Evolutionary conservation across 108 stramenopile genomes (phyloP).

Genomic region (Pseudonitzschia pungens): DNA sequence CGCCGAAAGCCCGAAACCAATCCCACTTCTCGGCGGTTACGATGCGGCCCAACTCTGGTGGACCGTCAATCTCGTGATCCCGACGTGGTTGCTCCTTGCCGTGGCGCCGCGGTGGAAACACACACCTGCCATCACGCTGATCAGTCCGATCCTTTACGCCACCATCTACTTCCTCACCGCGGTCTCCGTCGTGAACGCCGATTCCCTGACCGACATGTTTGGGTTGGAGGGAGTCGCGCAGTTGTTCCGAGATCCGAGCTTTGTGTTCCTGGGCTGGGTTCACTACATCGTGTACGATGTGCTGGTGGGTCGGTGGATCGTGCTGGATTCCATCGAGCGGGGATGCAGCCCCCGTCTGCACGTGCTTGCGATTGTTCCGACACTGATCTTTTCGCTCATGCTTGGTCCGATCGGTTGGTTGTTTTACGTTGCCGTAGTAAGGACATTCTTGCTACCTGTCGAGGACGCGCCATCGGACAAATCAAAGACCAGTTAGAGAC

Average conservation of each 20-base stretch:
- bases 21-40: constrained; percentile 21
- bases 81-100: constrained; percentile 22
- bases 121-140: constrained; percentile 18
- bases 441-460: constrained; percentile 3
- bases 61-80: constrained; percentile 21
- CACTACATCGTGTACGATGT: constrained; percentile 37
- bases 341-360: constrained; percentile 10
- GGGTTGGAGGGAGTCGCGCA: constrained; percentile 24
- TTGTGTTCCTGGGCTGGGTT: constrained; percentile 29
- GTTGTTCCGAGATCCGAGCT: constrained; percentile 33
- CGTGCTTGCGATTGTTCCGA: constrained; percentile 22
- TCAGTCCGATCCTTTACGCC: constrained; percentile 20
- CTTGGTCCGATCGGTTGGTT: constrained; percentile 7
- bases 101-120: constrained; percentile 33
- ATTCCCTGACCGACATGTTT: neutral
- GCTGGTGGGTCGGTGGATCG: constrained; percentile 30
- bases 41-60: constrained; percentile 34
- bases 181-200: constrained; percentile 2
- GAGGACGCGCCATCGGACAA: too few species aligned
- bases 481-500: neutral
- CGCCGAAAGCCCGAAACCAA: constrained; percentile 9
- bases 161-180: constrained; percentile 13
- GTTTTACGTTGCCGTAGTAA: neutral
- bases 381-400: constrained; percentile 4
- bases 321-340: constrained; percentile 29